These are phyloP conservation scores for Scytalidium sp. DNA, from an alignment of 2,329 filamentous ascomycete genomes.

Conservation along the genomic window DNA sequence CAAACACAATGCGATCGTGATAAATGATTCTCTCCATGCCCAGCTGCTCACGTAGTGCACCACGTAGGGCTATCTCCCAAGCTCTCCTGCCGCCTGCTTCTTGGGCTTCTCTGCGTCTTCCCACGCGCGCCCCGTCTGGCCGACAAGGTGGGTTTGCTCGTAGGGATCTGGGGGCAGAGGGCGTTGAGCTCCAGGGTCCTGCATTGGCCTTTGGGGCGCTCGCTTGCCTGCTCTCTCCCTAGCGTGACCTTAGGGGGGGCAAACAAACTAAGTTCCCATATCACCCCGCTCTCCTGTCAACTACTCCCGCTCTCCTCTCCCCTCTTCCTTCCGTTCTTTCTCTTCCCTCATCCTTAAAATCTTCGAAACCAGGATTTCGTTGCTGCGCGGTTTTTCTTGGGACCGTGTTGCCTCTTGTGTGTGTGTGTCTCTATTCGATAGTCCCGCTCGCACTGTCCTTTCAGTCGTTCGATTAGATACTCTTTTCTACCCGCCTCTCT, in stretches of 20 bases:
- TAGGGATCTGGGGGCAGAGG: neutral
- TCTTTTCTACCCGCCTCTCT: conserved; percentile 3
- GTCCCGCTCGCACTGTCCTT: conserved; percentile 26
- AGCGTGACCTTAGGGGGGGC: neutral
- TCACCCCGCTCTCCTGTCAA: neutral
- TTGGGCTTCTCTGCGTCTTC: neutral
- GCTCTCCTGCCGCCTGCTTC: no score
- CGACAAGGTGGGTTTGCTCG: neutral
- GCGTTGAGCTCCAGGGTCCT: neutral
- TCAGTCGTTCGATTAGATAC: conserved; percentile 23
- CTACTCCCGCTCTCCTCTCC: neutral
- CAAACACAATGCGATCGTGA: no score
- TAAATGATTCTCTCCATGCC: no score
- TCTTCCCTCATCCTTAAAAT: conserved; percentile 8
- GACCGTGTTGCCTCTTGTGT: no score
- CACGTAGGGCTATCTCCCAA: no score
- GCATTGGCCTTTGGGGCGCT: neutral
- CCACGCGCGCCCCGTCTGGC: neutral
- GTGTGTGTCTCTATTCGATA: neutral
- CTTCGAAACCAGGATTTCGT: neutral
- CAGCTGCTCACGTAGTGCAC: no score
- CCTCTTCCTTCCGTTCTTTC: conserved; percentile 12
- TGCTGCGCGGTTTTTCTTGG: no score
- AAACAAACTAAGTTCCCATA: neutral
- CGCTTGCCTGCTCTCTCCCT: no score